Evolutionary conservation across 192 early-diverging fungal species (phyloP).

Genomic region (Globomyces pollinis-pini): DNA sequence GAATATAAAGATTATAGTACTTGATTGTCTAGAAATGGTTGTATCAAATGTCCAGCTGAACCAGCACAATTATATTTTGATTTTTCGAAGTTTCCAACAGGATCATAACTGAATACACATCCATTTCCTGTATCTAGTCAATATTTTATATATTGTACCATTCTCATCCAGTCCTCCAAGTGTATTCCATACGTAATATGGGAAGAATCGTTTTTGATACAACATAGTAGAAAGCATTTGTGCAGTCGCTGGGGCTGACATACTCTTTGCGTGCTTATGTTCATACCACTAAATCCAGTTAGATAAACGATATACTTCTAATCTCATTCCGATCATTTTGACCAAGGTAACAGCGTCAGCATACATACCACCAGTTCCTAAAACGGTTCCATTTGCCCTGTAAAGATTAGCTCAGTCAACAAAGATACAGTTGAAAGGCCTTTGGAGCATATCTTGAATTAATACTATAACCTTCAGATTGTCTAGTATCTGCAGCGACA

Average conservation of each 20-base stretch:
- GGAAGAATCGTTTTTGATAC: constrained; percentile 92
- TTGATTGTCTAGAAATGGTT: constrained; percentile 97
- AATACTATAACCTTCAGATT: constrained; percentile 90
- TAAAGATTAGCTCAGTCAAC: background rate
- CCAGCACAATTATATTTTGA: constrained; percentile 69
- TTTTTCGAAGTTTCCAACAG: constrained; percentile 83
- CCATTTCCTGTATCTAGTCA: constrained; percentile 73
- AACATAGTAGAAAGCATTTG: constrained; percentile 91
- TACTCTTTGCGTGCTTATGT: constrained; percentile 82
- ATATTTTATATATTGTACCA: constrained; percentile 46
- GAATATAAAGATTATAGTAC: too few species aligned
- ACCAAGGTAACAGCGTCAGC: constrained; percentile 82
- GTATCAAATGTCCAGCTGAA: constrained; percentile 81
- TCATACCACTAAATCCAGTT: constrained; percentile 76
- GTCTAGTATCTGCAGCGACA: constrained; percentile 92
- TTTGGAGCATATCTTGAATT: constrained; percentile 92
- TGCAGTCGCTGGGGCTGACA: constrained; percentile 77
- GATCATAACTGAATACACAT: constrained; percentile 85
- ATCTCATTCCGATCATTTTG: constrained; percentile 71
- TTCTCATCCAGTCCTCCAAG: constrained; percentile 84
- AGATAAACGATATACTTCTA: constrained; percentile 62
- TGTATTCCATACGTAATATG: constrained; percentile 86
- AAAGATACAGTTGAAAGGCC: constrained; percentile 63
- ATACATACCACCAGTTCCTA: constrained; percentile 80
- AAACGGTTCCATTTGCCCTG: constrained; percentile 72